Evolutionary conservation across 306 rosid species (phyloP).

Genomic region (Dalbergia cultrata): DNA sequence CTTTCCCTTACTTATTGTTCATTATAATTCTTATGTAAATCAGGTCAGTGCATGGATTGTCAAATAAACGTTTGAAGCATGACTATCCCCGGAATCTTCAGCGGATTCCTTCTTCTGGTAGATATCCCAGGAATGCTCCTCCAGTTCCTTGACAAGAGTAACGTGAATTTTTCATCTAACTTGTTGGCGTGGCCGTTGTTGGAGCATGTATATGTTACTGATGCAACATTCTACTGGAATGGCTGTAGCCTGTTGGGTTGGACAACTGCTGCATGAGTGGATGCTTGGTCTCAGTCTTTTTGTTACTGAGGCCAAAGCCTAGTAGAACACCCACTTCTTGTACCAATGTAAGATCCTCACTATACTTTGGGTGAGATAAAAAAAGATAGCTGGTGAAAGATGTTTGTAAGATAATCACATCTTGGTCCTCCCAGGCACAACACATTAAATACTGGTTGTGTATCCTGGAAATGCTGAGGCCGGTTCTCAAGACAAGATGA

Average conservation of each 20-base stretch:
- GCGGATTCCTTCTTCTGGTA: conserved; percentile 75
- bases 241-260: conserved; percentile 41
- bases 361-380: conserved; percentile 42
- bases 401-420: conserved; percentile 44
- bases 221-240: conserved; percentile 44
- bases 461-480: conserved; percentile 50
- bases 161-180: conserved; percentile 44
- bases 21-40: conserved; percentile 37
- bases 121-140: conserved; percentile 88
- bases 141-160: conserved; percentile 74
- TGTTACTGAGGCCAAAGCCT: conserved; percentile 40
- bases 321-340: conserved; percentile 46
- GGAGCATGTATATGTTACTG: conserved; percentile 58
- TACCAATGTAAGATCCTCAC: conserved; percentile 45
- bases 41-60: conserved; percentile 70
- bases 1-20: conserved; percentile 1
- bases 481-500: conserved; percentile 39
- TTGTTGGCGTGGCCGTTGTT: conserved; percentile 52
- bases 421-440: conserved; percentile 49
- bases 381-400: conserved; percentile 30
- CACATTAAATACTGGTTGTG: conserved; percentile 40
- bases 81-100: conserved; percentile 79
- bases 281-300: conserved; percentile 46
- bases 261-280: conserved; percentile 42
- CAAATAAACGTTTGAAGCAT: conserved; percentile 84